Base-by-base conservation (phyloP, 164 flowering plant species). In the Sextonia rubra region DNA sequence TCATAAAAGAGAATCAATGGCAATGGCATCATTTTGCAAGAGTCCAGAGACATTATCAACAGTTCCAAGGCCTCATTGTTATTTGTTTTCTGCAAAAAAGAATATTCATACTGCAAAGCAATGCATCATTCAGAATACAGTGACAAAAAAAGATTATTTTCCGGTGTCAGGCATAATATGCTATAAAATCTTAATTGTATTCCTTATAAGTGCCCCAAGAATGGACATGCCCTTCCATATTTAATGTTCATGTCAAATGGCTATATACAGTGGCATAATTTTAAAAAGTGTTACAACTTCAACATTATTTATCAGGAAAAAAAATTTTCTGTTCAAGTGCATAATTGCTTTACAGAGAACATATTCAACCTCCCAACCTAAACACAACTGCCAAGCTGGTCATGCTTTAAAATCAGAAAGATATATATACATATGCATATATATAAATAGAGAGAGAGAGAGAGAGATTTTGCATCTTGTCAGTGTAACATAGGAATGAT, bases 11-110 rank as follows among this genome's bases (percentile, higher is more conserved):
- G 71, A 65, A 85, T 80, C 80, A 82, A 79, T 67, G 90, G 86
- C 74, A 81, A 83, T 23, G 86, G 83, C 64, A 78, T 76, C 76
- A 79, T 82, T 77, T 84, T 91, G 85, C 94, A 91, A 47, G 92
- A 88, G 66, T 90, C 88, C 68, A 88, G 68, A 58, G 85, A 83
- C 60, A 80, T 75, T 80, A 82, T 82, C 79, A 93, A 75, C 69
- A 93, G 89, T 80, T 93, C 97, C 81, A 91, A 60, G 64, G 91
- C 89, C 80, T 93, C 98, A 74, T 86, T 90, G 70, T 73, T 64
- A 60, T 85, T 87, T 68, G 88, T 78, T 82, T 83, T 86, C 94
- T 91, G 86, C 14, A 44, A 65, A 70, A 69, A 75, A n/a, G 65
- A 71, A 67, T 52, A 49, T 18, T 15, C 23, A 67, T 20, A 5